Evolutionary conservation across 2,329 filamentous ascomycete species (phyloP).

Genomic region (Cladosporium sphaerospermum): DNA sequence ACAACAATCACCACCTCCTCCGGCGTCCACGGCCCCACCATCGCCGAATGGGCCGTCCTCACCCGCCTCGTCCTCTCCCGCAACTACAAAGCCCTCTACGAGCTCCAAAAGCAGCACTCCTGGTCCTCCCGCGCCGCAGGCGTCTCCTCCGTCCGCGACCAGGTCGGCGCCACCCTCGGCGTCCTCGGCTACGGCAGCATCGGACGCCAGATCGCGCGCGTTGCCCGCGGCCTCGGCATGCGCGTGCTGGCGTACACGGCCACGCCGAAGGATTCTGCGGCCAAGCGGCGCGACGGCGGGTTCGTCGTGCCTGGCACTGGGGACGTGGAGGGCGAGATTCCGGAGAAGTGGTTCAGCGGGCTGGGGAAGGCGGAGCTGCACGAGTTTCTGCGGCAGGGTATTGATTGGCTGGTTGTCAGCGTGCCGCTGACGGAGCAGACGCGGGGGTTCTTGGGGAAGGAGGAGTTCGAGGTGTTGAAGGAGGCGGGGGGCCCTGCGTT

Average conservation of each 20-base stretch:
- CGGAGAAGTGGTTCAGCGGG: constrained; percentile 52
- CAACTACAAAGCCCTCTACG: constrained; percentile 48
- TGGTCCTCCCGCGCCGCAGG: constrained; percentile 41
- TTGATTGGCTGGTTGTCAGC: constrained; percentile 52
- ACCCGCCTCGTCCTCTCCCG: constrained; percentile 55
- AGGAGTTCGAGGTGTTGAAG: constrained; percentile 43
- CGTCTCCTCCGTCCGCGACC: constrained; percentile 44
- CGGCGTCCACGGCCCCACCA: constrained; percentile 57
- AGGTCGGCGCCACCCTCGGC: constrained; percentile 53
- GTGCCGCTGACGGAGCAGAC: constrained; percentile 53
- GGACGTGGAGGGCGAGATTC: constrained; percentile 51
- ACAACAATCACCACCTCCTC: constrained; percentile 51
- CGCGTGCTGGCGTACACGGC: constrained; percentile 70
- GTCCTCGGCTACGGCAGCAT: constrained; percentile 59
- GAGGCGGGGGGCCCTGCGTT: constrained; percentile 38
- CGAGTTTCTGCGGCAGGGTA: constrained; percentile 48
- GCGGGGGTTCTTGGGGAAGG: constrained; percentile 47
- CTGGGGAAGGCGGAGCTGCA: constrained; percentile 47
- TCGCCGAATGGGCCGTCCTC: constrained; percentile 61
- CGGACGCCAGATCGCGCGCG: constrained; percentile 47
- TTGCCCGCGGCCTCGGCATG: constrained; percentile 51
- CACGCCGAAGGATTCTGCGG: constrained; percentile 59
- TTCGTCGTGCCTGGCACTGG: constrained; percentile 65
- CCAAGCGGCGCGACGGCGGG: constrained; percentile 56
- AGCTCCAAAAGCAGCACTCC: constrained; percentile 50